Conservation (phyloP, 2,329 filamentous ascomycete genomes). For the Talaromyces sp. region DNA sequence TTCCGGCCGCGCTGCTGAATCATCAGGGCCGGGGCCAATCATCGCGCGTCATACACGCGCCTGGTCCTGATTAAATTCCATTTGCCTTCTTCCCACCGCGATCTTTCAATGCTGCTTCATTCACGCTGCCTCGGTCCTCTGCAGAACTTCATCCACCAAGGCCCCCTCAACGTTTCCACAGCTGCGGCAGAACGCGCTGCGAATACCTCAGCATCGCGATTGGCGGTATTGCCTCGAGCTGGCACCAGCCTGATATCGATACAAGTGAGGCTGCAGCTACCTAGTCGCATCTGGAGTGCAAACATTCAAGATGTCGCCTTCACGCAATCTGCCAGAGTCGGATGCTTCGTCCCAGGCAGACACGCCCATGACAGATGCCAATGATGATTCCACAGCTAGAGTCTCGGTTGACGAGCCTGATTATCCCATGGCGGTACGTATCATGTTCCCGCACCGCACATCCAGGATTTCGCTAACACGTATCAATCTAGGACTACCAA, state of each 20-base stretch:
- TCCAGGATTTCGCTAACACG: not conserved
- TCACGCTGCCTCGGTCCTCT: conserved; percentile 2
- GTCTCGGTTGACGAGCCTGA: conserved; percentile 32
- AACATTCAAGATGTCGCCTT: conserved; percentile 34
- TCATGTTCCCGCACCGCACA: not conserved
- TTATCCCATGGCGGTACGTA: conserved; percentile 35
- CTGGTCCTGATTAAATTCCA: conserved; percentile 20
- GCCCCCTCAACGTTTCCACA: not conserved
- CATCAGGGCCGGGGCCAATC: conserved; percentile 26
- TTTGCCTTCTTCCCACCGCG: conserved; percentile 18
- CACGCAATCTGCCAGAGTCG: conserved; percentile 27
- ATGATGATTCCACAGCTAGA: conserved; percentile 28
- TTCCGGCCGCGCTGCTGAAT: conserved; percentile 18
- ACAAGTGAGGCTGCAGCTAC: not conserved
- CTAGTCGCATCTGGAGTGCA: not conserved
- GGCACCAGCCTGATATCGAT: not conserved
- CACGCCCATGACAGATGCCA: conserved; percentile 42
- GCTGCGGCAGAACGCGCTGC: not conserved
- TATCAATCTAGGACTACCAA: conserved; percentile 39
- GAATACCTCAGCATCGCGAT: not conserved
- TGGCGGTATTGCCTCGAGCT: not conserved
- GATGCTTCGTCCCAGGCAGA: conserved; percentile 40
- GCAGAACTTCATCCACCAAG: conserved; percentile 11
- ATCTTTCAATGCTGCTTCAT: conserved; percentile 1
- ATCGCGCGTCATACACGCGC: conserved; percentile 25